A percentile compares a stretch with the other conserved stretches of the same genome.
Evolutionary conservation across 2,329 filamentous ascomycete species (phyloP).

Genomic region (Talaromyces sp.): DNA sequence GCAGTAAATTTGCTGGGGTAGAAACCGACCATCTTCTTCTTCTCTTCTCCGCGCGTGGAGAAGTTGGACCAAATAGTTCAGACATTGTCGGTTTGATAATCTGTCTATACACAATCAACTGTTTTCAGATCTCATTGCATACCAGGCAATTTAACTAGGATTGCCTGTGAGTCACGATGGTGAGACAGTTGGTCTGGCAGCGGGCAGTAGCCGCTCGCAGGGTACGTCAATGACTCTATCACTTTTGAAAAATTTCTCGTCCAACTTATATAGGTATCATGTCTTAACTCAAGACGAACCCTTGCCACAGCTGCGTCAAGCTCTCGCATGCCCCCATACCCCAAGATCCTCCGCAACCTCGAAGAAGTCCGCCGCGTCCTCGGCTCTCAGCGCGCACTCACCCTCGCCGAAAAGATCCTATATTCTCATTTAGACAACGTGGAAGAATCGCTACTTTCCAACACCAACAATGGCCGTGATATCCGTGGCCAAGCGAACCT

Average conservation of each 20-base stretch:
- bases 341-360: slow-evolving; percentile 74
- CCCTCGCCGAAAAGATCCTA: slow-evolving; percentile 95
- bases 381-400: slow-evolving; percentile 62
- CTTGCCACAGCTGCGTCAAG: slow-evolving; percentile 40
- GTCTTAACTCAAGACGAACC: slow-evolving; percentile 28
- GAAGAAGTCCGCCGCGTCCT: slow-evolving; percentile 72
- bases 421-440: slow-evolving; percentile 91
- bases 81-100: neutral
- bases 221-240: slow-evolving; percentile 24
- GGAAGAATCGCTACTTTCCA: slow-evolving; percentile 79
- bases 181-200: slow-evolving; percentile 41
- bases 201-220: slow-evolving; percentile 36
- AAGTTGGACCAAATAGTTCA: neutral
- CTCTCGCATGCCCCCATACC: slow-evolving; percentile 71
- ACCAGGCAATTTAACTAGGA: neutral
- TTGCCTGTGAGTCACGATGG: slow-evolving; percentile 26
- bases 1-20: slow-evolving; percentile 14
- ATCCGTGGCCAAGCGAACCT: slow-evolving; percentile 87
- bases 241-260: neutral
- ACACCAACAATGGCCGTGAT: slow-evolving; percentile 77
- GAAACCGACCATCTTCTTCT: neutral
- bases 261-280: neutral
- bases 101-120: neutral
- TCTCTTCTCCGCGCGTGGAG: slow-evolving; percentile 6
- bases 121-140: neutral